phyloP scores from a whole-genome alignment of 2,329 filamentous ascomycete genomes.

The Alternaria panax region DNA sequence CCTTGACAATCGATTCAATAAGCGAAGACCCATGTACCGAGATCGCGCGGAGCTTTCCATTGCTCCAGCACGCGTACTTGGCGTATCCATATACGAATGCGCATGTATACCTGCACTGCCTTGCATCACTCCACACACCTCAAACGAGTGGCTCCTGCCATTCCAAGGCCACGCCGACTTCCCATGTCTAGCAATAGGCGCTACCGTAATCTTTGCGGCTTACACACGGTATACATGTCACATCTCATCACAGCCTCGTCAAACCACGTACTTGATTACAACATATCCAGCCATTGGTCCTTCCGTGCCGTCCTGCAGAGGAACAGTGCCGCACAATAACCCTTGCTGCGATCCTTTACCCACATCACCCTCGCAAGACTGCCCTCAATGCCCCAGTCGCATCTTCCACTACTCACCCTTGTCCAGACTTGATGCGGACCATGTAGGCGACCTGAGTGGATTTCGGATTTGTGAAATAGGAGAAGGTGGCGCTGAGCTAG shows the following conservation, averaged over 20 bases:
- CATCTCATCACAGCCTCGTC: not conserved
- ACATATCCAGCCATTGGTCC: not conserved
- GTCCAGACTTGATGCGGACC: constrained; percentile 18
- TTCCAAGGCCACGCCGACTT: not conserved
- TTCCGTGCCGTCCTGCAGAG: not conserved
- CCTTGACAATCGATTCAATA: not conserved
- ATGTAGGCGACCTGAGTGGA: constrained; percentile 9
- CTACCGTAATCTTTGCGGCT: not conserved
- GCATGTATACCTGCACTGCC: not conserved
- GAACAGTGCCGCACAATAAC: not conserved
- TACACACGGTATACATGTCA: not conserved
- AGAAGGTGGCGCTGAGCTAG: constrained; percentile 1
- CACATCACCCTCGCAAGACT: constrained; percentile 7
- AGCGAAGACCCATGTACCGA: not conserved
- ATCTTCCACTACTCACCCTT: constrained; percentile 5
- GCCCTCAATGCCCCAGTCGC: not conserved
- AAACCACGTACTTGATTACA: not conserved
- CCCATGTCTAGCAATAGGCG: not conserved
- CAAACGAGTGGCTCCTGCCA: not conserved
- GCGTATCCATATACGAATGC: constrained; percentile 1
- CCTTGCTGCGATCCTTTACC: constrained; percentile 1
- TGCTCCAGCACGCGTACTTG: not conserved
- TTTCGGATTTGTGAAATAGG: not conserved
- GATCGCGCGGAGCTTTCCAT: constrained; percentile 1
- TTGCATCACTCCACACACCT: not conserved